These are phyloP conservation scores for Lachancea dasiensis DNA, from an alignment of 805 yeast species.

Conservation along the genomic window DNA sequence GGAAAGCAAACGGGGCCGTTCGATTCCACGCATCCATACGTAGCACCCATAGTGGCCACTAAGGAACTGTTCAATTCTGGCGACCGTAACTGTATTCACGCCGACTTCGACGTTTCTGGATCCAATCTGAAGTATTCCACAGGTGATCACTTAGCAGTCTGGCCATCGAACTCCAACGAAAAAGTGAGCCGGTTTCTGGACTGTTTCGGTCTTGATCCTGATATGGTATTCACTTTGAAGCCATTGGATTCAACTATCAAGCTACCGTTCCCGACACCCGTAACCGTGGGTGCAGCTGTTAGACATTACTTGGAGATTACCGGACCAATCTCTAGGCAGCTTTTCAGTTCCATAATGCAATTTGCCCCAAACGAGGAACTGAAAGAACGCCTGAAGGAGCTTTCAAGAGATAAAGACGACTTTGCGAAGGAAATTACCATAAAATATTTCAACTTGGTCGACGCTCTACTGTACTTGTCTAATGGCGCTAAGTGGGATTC, in stretches of 20 bases:
- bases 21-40: slow-evolving; percentile 73
- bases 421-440: slow-evolving; percentile 62
- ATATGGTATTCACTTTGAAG: slow-evolving; percentile 55
- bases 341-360: slow-evolving; percentile 61
- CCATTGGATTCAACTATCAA: slow-evolving; percentile 64
- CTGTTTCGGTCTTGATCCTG: slow-evolving; percentile 53
- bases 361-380: slow-evolving; percentile 70
- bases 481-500: slow-evolving; percentile 59
- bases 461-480: slow-evolving; percentile 59
- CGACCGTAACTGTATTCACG: slow-evolving; percentile 79
- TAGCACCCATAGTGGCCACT: slow-evolving; percentile 58
- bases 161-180: slow-evolving; percentile 86
- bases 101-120: slow-evolving; percentile 75
- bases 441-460: slow-evolving; percentile 66
- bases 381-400: slow-evolving; percentile 34
- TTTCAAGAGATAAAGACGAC: slow-evolving; percentile 61
- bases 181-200: slow-evolving; percentile 59
- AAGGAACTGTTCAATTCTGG: slow-evolving; percentile 63
- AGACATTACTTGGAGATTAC: slow-evolving; percentile 86
- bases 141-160: slow-evolving; percentile 92
- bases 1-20: slow-evolving; percentile 61
- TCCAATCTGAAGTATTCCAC: slow-evolving; percentile 80
- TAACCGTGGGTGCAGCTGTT: slow-evolving; percentile 80
- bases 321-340: slow-evolving; percentile 91
- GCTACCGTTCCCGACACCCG: slow-evolving; percentile 67